phyloP scores from a whole-genome alignment of 495 filamentous ascomycete genomes.

The Glarea lozoyensis region DNA sequence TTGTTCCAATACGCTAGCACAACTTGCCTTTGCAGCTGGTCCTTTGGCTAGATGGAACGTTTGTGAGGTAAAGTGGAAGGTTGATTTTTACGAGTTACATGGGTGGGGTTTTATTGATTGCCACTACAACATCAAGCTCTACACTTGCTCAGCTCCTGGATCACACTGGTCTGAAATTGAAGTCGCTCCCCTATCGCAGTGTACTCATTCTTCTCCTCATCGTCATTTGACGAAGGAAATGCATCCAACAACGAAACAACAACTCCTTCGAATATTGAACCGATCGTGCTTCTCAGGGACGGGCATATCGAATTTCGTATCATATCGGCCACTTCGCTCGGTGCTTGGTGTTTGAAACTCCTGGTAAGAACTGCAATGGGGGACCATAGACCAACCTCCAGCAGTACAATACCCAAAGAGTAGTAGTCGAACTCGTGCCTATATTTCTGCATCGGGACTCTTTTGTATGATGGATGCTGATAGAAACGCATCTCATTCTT shows the following conservation, averaged over 20 bases:
- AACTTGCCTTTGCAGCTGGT: no score
- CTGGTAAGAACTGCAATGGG: background rate
- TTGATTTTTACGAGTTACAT: no score
- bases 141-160: no score
- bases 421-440: constrained; percentile 2
- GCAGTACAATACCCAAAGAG: background rate
- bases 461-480: background rate
- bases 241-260: background rate
- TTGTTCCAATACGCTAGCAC: no score
- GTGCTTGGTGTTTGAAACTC: background rate
- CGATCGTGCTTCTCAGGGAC: background rate
- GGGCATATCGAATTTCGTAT: background rate
- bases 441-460: background rate
- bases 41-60: no score
- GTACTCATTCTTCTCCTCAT: background rate
- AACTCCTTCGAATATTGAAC: background rate
- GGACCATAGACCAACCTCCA: background rate
- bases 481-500: background rate
- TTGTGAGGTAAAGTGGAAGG: no score
- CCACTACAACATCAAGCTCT: no score
- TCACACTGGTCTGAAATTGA: no score
- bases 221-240: background rate
- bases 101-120: no score
- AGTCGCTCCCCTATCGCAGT: background rate
- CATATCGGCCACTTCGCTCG: background rate